Evolutionary conservation across 2,329 filamentous ascomycete genomes (phyloP).

Genomic region (Colletotrichum spaethianum): DNA sequence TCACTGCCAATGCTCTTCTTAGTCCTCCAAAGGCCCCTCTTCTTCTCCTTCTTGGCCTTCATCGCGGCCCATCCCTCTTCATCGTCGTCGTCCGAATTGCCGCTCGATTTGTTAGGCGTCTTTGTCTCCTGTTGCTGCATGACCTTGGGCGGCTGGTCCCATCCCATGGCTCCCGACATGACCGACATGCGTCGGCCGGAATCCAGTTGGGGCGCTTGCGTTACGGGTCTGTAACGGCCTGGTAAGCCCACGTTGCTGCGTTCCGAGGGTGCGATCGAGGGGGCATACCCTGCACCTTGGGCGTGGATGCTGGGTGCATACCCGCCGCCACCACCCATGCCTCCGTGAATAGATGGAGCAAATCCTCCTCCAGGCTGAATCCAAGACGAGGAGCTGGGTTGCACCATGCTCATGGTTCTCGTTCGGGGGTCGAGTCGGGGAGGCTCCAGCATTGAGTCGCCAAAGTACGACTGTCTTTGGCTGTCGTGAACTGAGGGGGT

Average conservation of each 20-base stretch:
- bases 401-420: slow-evolving; percentile 88
- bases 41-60: slow-evolving; percentile 78
- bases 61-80: slow-evolving; percentile 80
- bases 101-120: slow-evolving; percentile 55
- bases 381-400: slow-evolving; percentile 74
- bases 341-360: slow-evolving; percentile 62
- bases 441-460: slow-evolving; percentile 62
- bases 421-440: slow-evolving; percentile 62
- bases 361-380: slow-evolving; percentile 64
- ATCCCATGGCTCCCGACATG: slow-evolving; percentile 58
- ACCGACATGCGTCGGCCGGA: slow-evolving; percentile 50
- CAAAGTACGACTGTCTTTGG: slow-evolving; percentile 62
- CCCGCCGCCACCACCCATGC: slow-evolving; percentile 48
- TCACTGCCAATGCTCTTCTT: slow-evolving; percentile 70
- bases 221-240: slow-evolving; percentile 91
- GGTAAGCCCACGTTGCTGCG: slow-evolving; percentile 94
- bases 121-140: slow-evolving; percentile 46
- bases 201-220: slow-evolving; percentile 64
- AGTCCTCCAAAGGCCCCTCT: slow-evolving; percentile 74
- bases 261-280: slow-evolving; percentile 95
- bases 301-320: slow-evolving; percentile 67
- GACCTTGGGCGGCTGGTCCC: slow-evolving; percentile 54
- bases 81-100: slow-evolving; percentile 72
- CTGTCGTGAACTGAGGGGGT: slow-evolving; percentile 60
- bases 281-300: slow-evolving; percentile 77